Percentiles rank a stretch among this genome's conserved stretches.
Conservation (phyloP, 306 rosid species). For the Pyrus bretschneideri region DNA sequence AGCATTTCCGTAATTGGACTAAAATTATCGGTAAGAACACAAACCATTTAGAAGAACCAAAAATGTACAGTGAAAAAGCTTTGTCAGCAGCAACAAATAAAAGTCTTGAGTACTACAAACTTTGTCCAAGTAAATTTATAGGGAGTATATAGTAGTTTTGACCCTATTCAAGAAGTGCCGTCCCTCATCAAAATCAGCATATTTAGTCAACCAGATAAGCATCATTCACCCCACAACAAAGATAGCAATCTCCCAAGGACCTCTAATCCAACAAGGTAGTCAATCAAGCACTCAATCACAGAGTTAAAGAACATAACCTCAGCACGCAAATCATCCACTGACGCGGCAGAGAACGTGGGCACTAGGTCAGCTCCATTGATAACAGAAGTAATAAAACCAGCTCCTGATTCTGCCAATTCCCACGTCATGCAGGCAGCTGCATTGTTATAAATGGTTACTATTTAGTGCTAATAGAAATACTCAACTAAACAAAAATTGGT, state of each 20-base stretch:
- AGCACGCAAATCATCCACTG: conserved; percentile 84
- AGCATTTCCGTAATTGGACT: background rate
- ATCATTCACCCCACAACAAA: background rate
- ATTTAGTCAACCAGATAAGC: background rate
- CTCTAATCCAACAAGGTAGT: background rate
- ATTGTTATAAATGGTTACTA: conserved; percentile 5
- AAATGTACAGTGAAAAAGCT: background rate
- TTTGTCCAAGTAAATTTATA: background rate
- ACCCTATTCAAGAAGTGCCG: background rate
- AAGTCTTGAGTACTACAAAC: background rate
- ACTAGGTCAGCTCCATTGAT: conserved; percentile 94
- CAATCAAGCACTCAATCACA: background rate
- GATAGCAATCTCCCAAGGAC: background rate
- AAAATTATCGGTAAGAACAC: background rate
- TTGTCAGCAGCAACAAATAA: background rate
- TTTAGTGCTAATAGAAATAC: conserved; percentile 20
- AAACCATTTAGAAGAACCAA: background rate
- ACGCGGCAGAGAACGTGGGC: conserved; percentile 95
- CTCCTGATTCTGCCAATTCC: conserved; percentile 93
- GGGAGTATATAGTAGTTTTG: background rate
- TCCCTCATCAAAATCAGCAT: background rate
- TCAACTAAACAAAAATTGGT: background rate
- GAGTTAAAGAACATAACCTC: conserved; percentile 53
- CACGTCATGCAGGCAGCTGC: conserved; percentile 99
- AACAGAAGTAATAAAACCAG: conserved; percentile 65